Base-by-base conservation (phyloP, 139 green algal genomes). In the Mychonastes homosphaera region DNA sequence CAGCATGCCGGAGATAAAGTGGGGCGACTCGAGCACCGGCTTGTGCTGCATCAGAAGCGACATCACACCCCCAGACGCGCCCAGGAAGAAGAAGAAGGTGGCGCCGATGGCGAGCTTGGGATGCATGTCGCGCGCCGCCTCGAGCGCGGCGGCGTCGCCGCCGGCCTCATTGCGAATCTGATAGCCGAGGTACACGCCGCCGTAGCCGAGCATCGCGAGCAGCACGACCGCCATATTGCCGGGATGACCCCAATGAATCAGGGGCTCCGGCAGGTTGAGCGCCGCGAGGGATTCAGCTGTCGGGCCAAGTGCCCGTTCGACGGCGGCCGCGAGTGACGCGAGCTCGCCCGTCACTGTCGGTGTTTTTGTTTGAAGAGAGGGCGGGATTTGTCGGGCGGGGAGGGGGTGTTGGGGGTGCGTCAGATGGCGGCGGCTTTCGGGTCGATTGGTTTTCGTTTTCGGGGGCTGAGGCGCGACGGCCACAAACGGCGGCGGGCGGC, bases 141-240 rank as follows among this genome's bases (percentile, higher is more conserved):
- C 13, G n/a, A 41, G 49, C 27, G 8, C 23, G 45, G 19, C 18
- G 54, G 3, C 26, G 15, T 55, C 64, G 2, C 30, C 55, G 32
- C 53, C 36, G 34, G 15, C 4, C 4, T 30, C 49, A 26, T 10
- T 48, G 38, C 63, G 34, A 19, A 90, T 79, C 55, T 79, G 64
- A 71, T 72, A 88, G 52, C 84, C 84, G 27, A 86, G 68, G 56
- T 87, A 86, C 7, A 64, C 60, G 18, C 76, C 63, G 18, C 82
- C 82, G 56, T 88, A 87, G 33, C 76, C 79, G 7, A 76, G 79
- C 76, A 88, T 86, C 8, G 79, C 73, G 12, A 73, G 43, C 46
- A 82, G 72, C 13, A 87, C 70, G 4, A 87, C 72, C 6, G 66
- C 58, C 85, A 93, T 93, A 69, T 92, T 92, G 32, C 70, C 73